A percentile compares a stretch with the other conserved stretches of the same genome.
Evolutionary conservation across 495 filamentous ascomycete genomes (phyloP).

Genomic region (Aspergillus nanangensis): DNA sequence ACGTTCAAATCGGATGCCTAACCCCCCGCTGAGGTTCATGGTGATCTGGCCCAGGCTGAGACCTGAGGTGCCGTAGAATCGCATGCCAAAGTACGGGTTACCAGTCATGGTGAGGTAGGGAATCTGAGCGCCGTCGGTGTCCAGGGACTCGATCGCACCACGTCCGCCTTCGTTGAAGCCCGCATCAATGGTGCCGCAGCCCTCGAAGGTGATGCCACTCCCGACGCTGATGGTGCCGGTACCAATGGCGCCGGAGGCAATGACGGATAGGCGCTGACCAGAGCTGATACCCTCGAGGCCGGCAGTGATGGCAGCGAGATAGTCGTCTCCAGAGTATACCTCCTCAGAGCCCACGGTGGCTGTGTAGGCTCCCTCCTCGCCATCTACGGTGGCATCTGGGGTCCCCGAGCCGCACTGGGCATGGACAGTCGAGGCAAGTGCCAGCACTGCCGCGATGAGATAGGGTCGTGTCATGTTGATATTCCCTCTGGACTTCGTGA

Average conservation of each 20-base stretch:
- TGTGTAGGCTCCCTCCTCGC: slow-evolving; percentile 3
- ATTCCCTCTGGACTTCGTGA: background rate
- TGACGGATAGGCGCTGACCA: slow-evolving; percentile 10
- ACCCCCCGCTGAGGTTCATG: slow-evolving; percentile 9
- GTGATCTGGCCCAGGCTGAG: slow-evolving; percentile 9
- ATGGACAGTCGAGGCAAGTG: slow-evolving; percentile 3
- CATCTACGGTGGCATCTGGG: slow-evolving; percentile 9
- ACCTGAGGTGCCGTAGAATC: slow-evolving; percentile 8
- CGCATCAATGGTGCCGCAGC: slow-evolving; percentile 11
- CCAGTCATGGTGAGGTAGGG: slow-evolving; percentile 11
- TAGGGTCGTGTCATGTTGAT: background rate
- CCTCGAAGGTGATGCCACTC: slow-evolving; percentile 11
- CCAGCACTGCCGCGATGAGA: slow-evolving; percentile 4
- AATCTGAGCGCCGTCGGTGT: slow-evolving; percentile 2
- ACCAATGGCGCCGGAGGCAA: slow-evolving; percentile 9
- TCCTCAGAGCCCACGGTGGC: slow-evolving; percentile 4
- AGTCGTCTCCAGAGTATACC: slow-evolving; percentile 7
- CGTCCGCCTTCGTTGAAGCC: slow-evolving; percentile 1
- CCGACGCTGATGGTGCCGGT: slow-evolving; percentile 3
- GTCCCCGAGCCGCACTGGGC: slow-evolving; percentile 12
- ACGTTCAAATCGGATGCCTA: slow-evolving; percentile 13
- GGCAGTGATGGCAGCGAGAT: slow-evolving; percentile 3
- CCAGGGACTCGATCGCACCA: slow-evolving; percentile 9
- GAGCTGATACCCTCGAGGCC: slow-evolving; percentile 5
- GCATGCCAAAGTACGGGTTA: slow-evolving; percentile 9